Base-by-base conservation (phyloP, 2,329 filamentous ascomycete genomes). In the Xylaria sp. region DNA sequence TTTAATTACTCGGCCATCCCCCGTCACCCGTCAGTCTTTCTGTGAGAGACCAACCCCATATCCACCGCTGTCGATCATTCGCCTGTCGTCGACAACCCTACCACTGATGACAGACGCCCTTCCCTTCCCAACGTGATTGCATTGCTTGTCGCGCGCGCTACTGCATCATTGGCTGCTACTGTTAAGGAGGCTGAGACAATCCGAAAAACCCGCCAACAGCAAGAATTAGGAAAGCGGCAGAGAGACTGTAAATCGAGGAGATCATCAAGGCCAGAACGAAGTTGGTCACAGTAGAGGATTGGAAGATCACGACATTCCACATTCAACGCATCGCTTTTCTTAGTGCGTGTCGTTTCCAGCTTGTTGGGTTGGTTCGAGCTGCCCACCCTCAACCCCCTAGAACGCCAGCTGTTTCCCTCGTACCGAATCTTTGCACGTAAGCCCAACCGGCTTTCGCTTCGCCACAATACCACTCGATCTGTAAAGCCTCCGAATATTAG, bases 1-100 rank as follows among this genome's bases (percentile, higher is more conserved):
- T 56, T 61, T 59, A 61, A 61, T 59, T 62, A 52, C 58, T 57
- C 42, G 58, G 57, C 57, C 58, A 66, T 61, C 61, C 64, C 64
- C 58, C 64, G 61, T 64, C 57, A 51, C 21, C 60, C 19, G 25
- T 45, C 37, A 35, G 58, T 58, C 60, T 67, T 62, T 60, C 59
- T 65, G 60, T 45, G 62, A 63, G 59, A 63, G 47, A 60, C 56
- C 60, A 63, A 50, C 58, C 51, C 58, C n/a, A n/a, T 43, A 35
- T 47, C 51, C 58, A 50, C 58, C 14, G 50, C 35, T 28, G 58
- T 40, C 65, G 59, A 67, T 61, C 65, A 42, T 55, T 55, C 56
- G 46, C 47, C 57, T 35, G 25, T 45, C 42, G 23, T 55, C 55
- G 45, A 45, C 28, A 9, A 31, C 28, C 28, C 28, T 42, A n/a